phyloP scores from a whole-genome alignment of 208 protist species.

The Zelonia costaricensis region DNA sequence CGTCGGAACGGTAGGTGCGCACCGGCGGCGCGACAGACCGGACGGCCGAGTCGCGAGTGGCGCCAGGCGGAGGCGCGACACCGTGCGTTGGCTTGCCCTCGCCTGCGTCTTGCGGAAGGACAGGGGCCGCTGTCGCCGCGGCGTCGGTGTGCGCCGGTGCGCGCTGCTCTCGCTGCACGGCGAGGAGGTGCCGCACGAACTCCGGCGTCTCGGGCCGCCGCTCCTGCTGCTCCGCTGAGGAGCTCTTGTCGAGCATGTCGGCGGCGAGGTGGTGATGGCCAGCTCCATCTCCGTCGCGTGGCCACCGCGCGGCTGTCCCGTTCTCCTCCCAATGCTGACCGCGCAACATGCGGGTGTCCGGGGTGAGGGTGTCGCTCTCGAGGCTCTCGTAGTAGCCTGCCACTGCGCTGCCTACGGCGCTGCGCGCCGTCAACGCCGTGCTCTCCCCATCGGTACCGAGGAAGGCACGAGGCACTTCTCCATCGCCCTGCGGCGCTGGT shows the following conservation, averaged over 20 bases:
- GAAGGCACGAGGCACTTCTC: too few species aligned
- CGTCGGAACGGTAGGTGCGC: too few species aligned
- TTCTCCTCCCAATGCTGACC: conserved; percentile 22
- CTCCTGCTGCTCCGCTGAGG: too few species aligned
- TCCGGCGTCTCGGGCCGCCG: conserved; percentile 9
- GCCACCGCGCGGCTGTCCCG: neutral
- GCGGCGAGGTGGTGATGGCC: too few species aligned
- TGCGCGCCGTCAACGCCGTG: neutral
- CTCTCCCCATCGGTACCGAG: neutral
- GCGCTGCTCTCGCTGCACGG: neutral
- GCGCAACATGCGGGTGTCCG: conserved; percentile 2
- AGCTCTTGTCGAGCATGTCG: too few species aligned
- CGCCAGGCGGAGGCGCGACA: too few species aligned
- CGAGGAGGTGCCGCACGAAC: conserved; percentile 13
- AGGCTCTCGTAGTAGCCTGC: conserved; percentile 1
- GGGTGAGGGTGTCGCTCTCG: conserved; percentile 16
- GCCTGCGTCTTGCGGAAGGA: too few species aligned
- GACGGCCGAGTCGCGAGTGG: too few species aligned
- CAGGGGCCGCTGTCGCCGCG: neutral
- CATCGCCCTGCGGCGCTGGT: too few species aligned
- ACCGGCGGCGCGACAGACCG: too few species aligned
- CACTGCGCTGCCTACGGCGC: neutral
- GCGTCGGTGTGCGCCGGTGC: neutral
- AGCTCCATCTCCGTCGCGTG: neutral
- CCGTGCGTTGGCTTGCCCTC: too few species aligned